Evolutionary conservation across 2,329 filamentous ascomycete genomes (phyloP).

Genomic region (Aspergillus melleus): DNA sequence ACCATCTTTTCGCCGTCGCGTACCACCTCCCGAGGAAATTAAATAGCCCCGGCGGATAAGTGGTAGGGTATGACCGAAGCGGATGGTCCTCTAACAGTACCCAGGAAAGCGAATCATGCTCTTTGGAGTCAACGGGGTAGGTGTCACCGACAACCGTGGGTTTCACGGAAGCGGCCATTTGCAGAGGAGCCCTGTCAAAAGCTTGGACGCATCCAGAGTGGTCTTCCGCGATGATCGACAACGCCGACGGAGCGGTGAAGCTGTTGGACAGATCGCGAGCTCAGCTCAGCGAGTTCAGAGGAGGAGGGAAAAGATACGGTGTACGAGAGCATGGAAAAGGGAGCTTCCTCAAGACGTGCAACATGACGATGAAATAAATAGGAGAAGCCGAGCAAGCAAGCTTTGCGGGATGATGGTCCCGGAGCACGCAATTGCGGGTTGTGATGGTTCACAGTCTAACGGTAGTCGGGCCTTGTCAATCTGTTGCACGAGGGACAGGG

Average conservation of each 20-base stretch:
- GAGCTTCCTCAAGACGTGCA: not conserved
- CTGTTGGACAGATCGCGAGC: not conserved
- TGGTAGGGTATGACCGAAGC: slow-evolving; percentile 32
- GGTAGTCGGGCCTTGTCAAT: too few relatives aligned
- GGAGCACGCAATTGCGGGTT: slow-evolving; percentile 23
- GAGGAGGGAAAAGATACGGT: not conserved
- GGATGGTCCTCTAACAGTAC: slow-evolving; percentile 35
- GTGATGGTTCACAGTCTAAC: slow-evolving; percentile 9
- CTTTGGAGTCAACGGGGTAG: slow-evolving; percentile 5
- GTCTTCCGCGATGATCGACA: not conserved
- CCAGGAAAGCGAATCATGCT: slow-evolving; percentile 18
- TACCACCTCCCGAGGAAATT: slow-evolving; percentile 19
- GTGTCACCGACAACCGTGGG: not conserved
- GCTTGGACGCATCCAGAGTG: not conserved
- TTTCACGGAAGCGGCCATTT: slow-evolving; percentile 10
- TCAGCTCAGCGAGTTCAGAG: not conserved
- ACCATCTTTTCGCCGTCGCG: slow-evolving; percentile 15
- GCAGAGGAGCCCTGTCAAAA: not conserved
- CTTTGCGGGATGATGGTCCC: slow-evolving; percentile 8
- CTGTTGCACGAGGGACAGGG: too few relatives aligned
- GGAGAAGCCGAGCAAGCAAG: slow-evolving; percentile 1
- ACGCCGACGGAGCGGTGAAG: not conserved
- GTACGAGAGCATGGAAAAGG: too few relatives aligned
- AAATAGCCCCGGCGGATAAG: slow-evolving; percentile 29
- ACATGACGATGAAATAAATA: slow-evolving; percentile 4